phyloP scores from a whole-genome alignment of 352 stramenopile genomes.

The Peronosclerospora sorghi region DNA sequence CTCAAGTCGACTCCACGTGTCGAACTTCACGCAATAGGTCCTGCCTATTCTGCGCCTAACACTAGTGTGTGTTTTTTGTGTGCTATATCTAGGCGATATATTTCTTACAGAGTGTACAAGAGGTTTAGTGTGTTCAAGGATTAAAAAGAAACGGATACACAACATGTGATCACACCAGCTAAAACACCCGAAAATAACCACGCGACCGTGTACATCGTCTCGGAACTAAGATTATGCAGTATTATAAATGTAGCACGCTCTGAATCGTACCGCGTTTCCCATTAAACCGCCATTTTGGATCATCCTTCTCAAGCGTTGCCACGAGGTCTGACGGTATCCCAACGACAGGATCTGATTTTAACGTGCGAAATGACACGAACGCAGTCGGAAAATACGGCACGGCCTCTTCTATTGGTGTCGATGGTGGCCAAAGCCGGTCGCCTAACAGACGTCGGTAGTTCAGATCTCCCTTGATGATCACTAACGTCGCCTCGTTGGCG shows the following conservation, averaged over 20 bases:
- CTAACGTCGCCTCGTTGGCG: constrained; percentile 45
- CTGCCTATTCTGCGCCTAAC: no score
- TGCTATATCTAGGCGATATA: no score
- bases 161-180: no score
- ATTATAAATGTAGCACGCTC: constrained; percentile 21
- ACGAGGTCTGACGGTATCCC: constrained; percentile 37
- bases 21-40: no score
- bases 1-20: no score
- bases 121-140: no score
- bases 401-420: constrained; percentile 76
- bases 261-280: constrained; percentile 63
- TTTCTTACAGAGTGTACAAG: no score
- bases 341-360: constrained; percentile 65
- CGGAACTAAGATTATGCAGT: neutral
- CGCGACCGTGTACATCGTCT: no score
- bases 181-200: no score
- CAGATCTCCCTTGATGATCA: constrained; percentile 95
- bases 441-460: constrained; percentile 95
- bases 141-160: no score
- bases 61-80: no score
- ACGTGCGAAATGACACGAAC: constrained; percentile 57
- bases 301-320: constrained; percentile 31
- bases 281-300: constrained; percentile 54
- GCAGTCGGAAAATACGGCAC: constrained; percentile 59
- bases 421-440: constrained; percentile 86